phyloP scores from a whole-genome alignment of 2,329 filamentous ascomycete genomes.

The Xylaria sp. region DNA sequence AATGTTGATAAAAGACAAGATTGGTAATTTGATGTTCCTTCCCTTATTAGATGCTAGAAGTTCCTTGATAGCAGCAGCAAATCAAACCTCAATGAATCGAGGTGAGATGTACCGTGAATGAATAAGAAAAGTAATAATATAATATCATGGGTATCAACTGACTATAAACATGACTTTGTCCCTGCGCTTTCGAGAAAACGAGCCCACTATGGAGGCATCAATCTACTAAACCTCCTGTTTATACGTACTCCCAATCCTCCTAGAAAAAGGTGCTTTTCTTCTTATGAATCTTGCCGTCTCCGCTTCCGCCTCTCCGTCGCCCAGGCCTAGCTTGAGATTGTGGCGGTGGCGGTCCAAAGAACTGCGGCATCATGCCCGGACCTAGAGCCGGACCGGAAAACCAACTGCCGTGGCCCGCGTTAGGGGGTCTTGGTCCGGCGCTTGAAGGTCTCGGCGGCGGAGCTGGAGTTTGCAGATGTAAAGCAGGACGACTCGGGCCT shows the following conservation, averaged over 20 bases:
- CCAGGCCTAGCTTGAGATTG: slow-evolving; percentile 57
- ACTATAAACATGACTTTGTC: slow-evolving; percentile 14
- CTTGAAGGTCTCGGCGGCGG: slow-evolving; percentile 60
- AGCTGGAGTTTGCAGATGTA: slow-evolving; percentile 47
- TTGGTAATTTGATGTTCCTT: not conserved
- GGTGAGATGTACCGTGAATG: not conserved
- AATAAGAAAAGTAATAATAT: not conserved
- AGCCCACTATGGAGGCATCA: not conserved
- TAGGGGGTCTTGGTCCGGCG: slow-evolving; percentile 53
- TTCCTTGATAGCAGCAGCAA: not conserved
- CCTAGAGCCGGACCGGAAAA: slow-evolving; percentile 42
- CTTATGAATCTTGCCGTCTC: slow-evolving; percentile 54
- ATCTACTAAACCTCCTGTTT: not conserved
- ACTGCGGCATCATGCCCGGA: slow-evolving; percentile 37
- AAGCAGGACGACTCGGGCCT: slow-evolving; percentile 35
- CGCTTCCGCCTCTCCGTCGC: slow-evolving; percentile 48
- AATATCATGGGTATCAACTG: slow-evolving; percentile 34
- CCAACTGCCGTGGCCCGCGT: slow-evolving; percentile 45
- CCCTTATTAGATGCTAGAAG: not conserved
- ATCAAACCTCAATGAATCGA: not conserved
- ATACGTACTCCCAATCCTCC: slow-evolving; percentile 9
- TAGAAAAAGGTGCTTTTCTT: slow-evolving; percentile 63
- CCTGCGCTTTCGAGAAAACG: slow-evolving; percentile 16
- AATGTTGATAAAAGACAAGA: not conserved
- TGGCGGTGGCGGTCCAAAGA: slow-evolving; percentile 51